phyloP scores from a whole-genome alignment of 306 rosid species.

The Coriaria nepalensis region DNA sequence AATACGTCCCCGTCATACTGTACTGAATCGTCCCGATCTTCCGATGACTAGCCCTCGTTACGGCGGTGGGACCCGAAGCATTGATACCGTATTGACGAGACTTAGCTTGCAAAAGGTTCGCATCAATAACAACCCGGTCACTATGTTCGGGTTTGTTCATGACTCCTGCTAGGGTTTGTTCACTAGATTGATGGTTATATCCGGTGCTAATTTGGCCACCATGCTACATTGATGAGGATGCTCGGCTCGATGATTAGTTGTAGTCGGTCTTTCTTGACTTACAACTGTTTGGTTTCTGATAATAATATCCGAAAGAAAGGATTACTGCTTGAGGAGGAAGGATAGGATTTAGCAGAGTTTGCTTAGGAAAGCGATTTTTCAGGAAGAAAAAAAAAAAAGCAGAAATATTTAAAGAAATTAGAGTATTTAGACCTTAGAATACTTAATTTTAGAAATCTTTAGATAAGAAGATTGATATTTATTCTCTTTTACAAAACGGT shows the following conservation, averaged over 20 bases:
- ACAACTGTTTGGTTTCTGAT: constrained; percentile 35
- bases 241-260: constrained; percentile 31
- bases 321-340: constrained; percentile 30
- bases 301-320: constrained; percentile 34
- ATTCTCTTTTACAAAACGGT: no score
- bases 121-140: constrained; percentile 37
- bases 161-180: constrained; percentile 51
- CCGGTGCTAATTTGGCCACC: constrained; percentile 56
- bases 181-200: constrained; percentile 56
- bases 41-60: constrained; percentile 34
- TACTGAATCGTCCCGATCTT: constrained; percentile 62
- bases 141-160: constrained; percentile 36
- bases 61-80: constrained; percentile 33
- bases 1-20: constrained; percentile 57
- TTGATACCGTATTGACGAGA: constrained; percentile 42
- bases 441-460: no score
- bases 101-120: constrained; percentile 51
- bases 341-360: no score
- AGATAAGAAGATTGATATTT: no score
- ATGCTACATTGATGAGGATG: constrained; percentile 46
- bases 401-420: no score
- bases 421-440: no score
- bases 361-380: no score
- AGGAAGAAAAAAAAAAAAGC: no score
- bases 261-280: constrained; percentile 38